Percentiles rank a stretch among this genome's conserved stretches.
These are phyloP conservation scores for Hymenoscyphus infarciens DNA, from an alignment of 2,329 filamentous ascomycete genomes.

Conservation along the genomic window DNA sequence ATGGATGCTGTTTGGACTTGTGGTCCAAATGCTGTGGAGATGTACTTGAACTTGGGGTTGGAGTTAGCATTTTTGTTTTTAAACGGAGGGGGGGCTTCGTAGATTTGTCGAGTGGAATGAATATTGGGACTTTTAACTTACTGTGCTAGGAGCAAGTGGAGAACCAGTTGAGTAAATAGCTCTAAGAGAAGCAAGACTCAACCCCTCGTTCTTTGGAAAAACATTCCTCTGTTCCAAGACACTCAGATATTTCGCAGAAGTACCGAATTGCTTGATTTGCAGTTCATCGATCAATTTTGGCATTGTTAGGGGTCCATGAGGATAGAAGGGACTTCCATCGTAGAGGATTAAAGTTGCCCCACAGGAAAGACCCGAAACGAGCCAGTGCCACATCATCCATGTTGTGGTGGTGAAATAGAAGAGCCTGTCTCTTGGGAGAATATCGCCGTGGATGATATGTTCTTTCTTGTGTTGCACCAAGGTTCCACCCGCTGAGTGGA, in stretches of 20 bases:
- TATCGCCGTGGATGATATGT: constrained; percentile 80
- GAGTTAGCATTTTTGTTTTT: not conserved
- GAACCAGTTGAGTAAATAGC: constrained; percentile 95
- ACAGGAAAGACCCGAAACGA: constrained; percentile 77
- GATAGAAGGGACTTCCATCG: constrained; percentile 85
- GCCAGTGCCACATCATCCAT: constrained; percentile 99
- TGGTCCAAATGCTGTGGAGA: constrained; percentile 77
- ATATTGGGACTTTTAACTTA: constrained; percentile 38
- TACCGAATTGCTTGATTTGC: constrained; percentile 88
- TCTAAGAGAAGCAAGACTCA: constrained; percentile 63
- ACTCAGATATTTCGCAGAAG: constrained; percentile 88
- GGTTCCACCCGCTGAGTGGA: constrained; percentile 86
- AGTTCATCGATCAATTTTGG: constrained; percentile 77
- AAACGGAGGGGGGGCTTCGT: not conserved
- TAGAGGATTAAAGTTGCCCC: constrained; percentile 85
- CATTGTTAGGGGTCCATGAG: constrained; percentile 75
- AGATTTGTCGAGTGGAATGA: too few relatives aligned
- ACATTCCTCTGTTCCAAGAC: constrained; percentile 78
- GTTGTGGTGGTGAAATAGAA: constrained; percentile 95
- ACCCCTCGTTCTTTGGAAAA: constrained; percentile 49
- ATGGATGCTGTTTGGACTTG: constrained; percentile 88
- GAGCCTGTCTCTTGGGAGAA: constrained; percentile 67
- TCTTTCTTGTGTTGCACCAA: constrained; percentile 97
- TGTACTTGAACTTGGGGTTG: constrained; percentile 51
- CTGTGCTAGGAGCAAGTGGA: constrained; percentile 87